Percentiles rank a stretch among this genome's conserved stretches.
These are phyloP conservation scores for Lachnellula cervina DNA, from an alignment of 2,329 filamentous ascomycete genomes.

Conservation along the genomic window DNA sequence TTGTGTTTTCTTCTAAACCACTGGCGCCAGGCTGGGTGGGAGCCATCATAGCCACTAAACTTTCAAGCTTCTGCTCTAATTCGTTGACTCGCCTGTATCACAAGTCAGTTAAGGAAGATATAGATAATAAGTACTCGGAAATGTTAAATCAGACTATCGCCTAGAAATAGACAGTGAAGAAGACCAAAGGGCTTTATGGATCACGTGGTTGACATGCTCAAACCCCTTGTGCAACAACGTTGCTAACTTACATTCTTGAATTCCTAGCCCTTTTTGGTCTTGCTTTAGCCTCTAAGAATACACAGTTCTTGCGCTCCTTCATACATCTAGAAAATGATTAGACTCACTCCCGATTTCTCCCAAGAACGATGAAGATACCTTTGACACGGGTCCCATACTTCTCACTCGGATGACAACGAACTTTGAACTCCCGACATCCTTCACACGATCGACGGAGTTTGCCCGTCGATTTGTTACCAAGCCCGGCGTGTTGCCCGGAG, in stretches of 20 bases:
- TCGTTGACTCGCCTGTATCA: constrained; percentile 16
- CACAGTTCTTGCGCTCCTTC: constrained; percentile 10
- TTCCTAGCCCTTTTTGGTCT: constrained; percentile 43
- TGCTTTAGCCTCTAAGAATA: constrained; percentile 45
- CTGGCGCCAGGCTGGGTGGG: constrained; percentile 38
- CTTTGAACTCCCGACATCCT: constrained; percentile 48
- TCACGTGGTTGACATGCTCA: not conserved
- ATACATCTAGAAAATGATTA: not conserved
- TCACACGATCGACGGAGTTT: constrained; percentile 38
- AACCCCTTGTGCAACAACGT: not conserved
- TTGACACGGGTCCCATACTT: constrained; percentile 45
- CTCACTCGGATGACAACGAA: constrained; percentile 46
- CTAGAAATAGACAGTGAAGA: no score
- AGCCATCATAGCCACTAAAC: constrained; percentile 5
- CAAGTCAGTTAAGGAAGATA: not conserved
- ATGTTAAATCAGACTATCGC: no score
- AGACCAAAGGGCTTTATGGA: no score
- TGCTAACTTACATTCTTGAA: constrained; percentile 37
- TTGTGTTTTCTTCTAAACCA: constrained; percentile 47
- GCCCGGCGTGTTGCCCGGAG: no score
- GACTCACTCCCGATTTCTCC: not conserved
- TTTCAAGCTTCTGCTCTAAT: constrained; percentile 22
- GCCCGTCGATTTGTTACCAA: not conserved
- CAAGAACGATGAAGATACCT: constrained; percentile 35
- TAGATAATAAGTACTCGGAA: no score